Evolutionary conservation across 345 rosid genomes (phyloP).

Genomic region (Microthlaspi erraticum): DNA sequence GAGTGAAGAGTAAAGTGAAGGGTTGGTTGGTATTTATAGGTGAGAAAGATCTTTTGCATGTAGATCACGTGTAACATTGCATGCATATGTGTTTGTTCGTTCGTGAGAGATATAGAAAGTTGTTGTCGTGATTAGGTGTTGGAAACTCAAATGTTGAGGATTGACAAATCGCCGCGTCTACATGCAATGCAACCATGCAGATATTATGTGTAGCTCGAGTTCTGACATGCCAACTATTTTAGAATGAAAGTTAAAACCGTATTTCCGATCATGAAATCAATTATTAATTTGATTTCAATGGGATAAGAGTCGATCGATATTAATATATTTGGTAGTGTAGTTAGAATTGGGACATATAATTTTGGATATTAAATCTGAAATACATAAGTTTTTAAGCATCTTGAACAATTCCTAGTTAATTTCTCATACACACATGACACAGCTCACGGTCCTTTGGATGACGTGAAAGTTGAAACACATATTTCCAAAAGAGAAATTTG

Average conservation of each 20-base stretch:
- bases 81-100: neutral
- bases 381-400: no score
- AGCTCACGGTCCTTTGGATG: no score
- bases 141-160: neutral
- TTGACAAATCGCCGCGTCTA: conserved; percentile 37
- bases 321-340: no score
- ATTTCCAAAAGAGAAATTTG: no score
- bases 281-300: neutral
- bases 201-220: conserved; percentile 21
- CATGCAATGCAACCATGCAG: conserved; percentile 22
- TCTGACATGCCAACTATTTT: conserved; percentile 14
- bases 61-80: conserved; percentile 15
- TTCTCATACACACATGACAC: no score
- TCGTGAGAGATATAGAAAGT: neutral
- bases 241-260: neutral
- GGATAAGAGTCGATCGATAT: no score
- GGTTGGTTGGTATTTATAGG: neutral
- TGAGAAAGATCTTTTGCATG: conserved; percentile 9
- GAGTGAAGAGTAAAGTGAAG: neutral
- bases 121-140: neutral
- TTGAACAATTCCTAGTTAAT: no score
- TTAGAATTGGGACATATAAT: no score
- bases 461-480: no score
- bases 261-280: neutral
- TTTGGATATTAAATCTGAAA: no score